Evolutionary conservation across 2,329 filamentous ascomycete genomes (phyloP).

Genomic region (Aspergillus sp.): DNA sequence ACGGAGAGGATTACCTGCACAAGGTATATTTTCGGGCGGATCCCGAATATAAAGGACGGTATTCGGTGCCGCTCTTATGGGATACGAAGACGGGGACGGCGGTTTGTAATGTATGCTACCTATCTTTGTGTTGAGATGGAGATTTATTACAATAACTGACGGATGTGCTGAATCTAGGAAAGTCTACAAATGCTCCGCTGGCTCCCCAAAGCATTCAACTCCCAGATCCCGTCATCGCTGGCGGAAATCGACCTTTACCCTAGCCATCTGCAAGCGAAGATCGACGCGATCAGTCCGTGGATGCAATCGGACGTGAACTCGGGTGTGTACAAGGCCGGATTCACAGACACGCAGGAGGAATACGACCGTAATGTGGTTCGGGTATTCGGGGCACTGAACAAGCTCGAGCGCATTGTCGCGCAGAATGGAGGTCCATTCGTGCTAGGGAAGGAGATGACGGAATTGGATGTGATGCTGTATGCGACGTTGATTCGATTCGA

Average conservation of each 20-base stretch:
- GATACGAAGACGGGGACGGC: constrained; percentile 58
- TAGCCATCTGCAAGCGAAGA: constrained; percentile 46
- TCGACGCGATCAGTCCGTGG: constrained; percentile 58
- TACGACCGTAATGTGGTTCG: constrained; percentile 58
- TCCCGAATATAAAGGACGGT: constrained; percentile 61
- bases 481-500: constrained; percentile 63
- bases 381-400: constrained; percentile 63
- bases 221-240: constrained; percentile 45
- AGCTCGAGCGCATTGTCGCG: constrained; percentile 54
- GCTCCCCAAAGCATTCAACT: constrained; percentile 60
- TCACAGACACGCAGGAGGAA: constrained; percentile 56
- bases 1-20: constrained; percentile 60
- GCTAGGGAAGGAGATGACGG: constrained; percentile 58
- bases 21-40: constrained; percentile 66
- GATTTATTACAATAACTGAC: too few species aligned
- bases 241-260: constrained; percentile 58
- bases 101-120: constrained; percentile 60
- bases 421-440: constrained; percentile 57
- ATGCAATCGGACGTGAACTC: constrained; percentile 59
- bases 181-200: constrained; percentile 57
- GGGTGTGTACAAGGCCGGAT: constrained; percentile 65
- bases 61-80: constrained; percentile 64
- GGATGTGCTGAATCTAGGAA: constrained; percentile 6
- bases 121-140: too few species aligned
- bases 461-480: constrained; percentile 61